phyloP scores from a whole-genome alignment of 2,329 filamentous ascomycete species.

The Chaetomium olivaceum region DNA sequence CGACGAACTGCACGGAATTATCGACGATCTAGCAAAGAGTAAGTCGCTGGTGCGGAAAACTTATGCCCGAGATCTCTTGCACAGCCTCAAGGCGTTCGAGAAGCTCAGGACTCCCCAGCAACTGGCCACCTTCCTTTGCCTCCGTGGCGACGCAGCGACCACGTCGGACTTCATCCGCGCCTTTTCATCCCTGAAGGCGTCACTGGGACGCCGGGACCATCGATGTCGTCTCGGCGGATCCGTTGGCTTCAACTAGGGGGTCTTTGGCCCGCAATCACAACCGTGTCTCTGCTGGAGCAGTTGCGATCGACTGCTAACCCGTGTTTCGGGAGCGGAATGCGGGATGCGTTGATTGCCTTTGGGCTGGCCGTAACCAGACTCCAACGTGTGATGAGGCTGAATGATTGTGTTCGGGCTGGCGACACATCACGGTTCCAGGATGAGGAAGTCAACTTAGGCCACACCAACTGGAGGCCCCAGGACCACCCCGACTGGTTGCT shows the following conservation, averaged over 20 bases:
- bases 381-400: slow-evolving; percentile 49
- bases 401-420: slow-evolving; percentile 34
- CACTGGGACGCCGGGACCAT: not conserved
- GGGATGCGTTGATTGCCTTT: slow-evolving; percentile 44
- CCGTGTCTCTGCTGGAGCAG: slow-evolving; percentile 48
- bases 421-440: slow-evolving; percentile 39
- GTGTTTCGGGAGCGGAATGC: slow-evolving; percentile 41
- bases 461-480: slow-evolving; percentile 58
- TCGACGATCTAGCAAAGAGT: slow-evolving; percentile 33
- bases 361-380: slow-evolving; percentile 46
- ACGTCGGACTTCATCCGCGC: slow-evolving; percentile 8
- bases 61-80: slow-evolving; percentile 38
- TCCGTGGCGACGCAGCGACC: slow-evolving; percentile 5
- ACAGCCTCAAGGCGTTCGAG: slow-evolving; percentile 36
- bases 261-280: slow-evolving; percentile 50
- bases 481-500: slow-evolving; percentile 63
- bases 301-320: slow-evolving; percentile 41
- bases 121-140: slow-evolving; percentile 20
- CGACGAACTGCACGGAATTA: slow-evolving; percentile 38
- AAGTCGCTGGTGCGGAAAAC: slow-evolving; percentile 31
- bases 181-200: slow-evolving; percentile 15
- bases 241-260: slow-evolving; percentile 46
- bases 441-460: slow-evolving; percentile 51
- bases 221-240: slow-evolving; percentile 21
- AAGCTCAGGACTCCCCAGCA: slow-evolving; percentile 20